Evolutionary conservation across 805 yeast species (phyloP), one percentile per base, ranked within the genome.

Genomic region (Wickerhamiella azyma): DNA sequence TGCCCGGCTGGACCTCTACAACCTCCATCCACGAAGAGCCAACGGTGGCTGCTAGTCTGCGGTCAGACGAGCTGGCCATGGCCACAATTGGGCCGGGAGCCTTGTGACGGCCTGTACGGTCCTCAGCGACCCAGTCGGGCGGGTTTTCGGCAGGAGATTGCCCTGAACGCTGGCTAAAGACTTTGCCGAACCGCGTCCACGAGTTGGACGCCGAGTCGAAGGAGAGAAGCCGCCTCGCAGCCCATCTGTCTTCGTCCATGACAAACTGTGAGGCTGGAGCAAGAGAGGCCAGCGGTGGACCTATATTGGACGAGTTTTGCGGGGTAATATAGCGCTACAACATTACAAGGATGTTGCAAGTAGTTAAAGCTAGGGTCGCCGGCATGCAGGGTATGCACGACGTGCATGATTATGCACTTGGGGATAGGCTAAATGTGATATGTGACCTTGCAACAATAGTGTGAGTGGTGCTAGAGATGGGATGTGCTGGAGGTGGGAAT

Each of bases 51-150:
- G 53, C 59, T 11, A 46, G 39, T 4, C 40, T 42, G 37, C 49
- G 44, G 30, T 56, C 56, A 2, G 55, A 49, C 3, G 58, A 52
- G 9, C 54, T 50, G 16, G 58, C 58, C 60, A 62, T 55, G 19
- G 64, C 60, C 5, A 51, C 24, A 14, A 62, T 58, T 3, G 45
- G 45, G 11, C 43, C 42, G 6, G 37, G 44, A 10, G 51, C 48
- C 5, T 30, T 21, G 39, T 48, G 44, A 9, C 33, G 29, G 26
- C 38, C 17, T 28, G 38, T 40, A 29, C 28, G 37, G 17, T 41
- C 29, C 21, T 9, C 6, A 17, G 26, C 26, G 17, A 10, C 26
- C 30, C 26, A 26, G 11, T 14, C 46, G 19, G n/a, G 17, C 26
- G 37, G n/a, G 13, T 10, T 19, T 18, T 39, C 47, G 37, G 26